Percentiles rank a stretch among this genome's conserved stretches.
These are phyloP conservation scores for Bipolaris victoriae DNA, from an alignment of 2,329 filamentous ascomycete species.

Conservation along the genomic window DNA sequence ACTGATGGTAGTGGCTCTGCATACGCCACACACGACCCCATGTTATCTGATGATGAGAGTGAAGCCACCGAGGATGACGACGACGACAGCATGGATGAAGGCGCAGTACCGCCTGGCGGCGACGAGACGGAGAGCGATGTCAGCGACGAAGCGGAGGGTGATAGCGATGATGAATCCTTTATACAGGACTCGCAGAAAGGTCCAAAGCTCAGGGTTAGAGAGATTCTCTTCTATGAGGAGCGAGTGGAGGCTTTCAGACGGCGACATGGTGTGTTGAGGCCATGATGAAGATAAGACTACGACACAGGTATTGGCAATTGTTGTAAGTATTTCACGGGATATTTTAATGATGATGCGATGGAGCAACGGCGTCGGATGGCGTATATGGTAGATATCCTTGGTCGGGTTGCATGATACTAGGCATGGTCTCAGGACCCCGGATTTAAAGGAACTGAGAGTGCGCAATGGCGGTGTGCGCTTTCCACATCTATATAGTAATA, in stretches of 20 bases:
- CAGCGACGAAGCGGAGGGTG: constrained; percentile 49
- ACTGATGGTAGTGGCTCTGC: constrained; percentile 31
- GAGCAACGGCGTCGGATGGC: constrained; percentile 15
- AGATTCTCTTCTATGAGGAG: constrained; percentile 86
- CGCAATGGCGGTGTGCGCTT: constrained; percentile 1
- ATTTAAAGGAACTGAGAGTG: background rate
- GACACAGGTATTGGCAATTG: constrained; percentile 9
- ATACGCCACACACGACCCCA: constrained; percentile 38
- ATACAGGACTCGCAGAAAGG: constrained; percentile 57
- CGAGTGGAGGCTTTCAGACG: constrained; percentile 78
- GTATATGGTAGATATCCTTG: constrained; percentile 25
- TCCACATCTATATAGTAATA: constrained; percentile 15
- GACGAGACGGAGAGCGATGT: constrained; percentile 44
- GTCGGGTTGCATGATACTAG: constrained; percentile 13
- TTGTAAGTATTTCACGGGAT: constrained; percentile 9
- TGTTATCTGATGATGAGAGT: constrained; percentile 47
- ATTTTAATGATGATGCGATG: constrained; percentile 9
- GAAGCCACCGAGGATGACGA: constrained; percentile 54
- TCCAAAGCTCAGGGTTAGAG: constrained; percentile 67
- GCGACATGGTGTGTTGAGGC: constrained; percentile 59
- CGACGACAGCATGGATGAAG: constrained; percentile 58
- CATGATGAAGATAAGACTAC: constrained; percentile 13
- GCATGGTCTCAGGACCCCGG: constrained; percentile 3
- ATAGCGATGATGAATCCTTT: constrained; percentile 60
- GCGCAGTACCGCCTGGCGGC: constrained; percentile 57